Evolutionary conservation across 2,329 filamentous ascomycete genomes (phyloP).

Genomic region (Lithohypha guttulata): DNA sequence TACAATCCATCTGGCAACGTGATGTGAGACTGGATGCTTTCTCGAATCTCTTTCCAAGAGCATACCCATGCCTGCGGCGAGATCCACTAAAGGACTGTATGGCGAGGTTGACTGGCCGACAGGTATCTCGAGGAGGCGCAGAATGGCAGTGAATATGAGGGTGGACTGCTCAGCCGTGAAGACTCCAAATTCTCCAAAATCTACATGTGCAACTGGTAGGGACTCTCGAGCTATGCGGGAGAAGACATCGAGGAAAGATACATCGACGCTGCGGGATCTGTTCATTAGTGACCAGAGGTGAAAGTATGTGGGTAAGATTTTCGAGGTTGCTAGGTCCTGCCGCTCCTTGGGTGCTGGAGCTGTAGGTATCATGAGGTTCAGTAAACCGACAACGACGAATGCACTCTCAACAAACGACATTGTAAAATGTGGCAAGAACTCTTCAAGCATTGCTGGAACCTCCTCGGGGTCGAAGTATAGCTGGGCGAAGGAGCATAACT

Average conservation of each 20-base stretch:
- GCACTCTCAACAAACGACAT: constrained; percentile 85
- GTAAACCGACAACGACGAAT: constrained; percentile 78
- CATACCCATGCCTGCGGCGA: constrained; percentile 68
- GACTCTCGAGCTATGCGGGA: constrained; percentile 81
- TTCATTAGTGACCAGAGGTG: constrained; percentile 92
- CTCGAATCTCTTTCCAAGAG: constrained; percentile 87
- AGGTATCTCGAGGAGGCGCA: constrained; percentile 85
- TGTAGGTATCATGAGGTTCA: constrained; percentile 83
- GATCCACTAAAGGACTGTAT: constrained; percentile 70
- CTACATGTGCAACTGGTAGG: constrained; percentile 60
- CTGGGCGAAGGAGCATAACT: constrained; percentile 81
- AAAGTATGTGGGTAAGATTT: constrained; percentile 88
- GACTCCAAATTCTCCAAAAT: constrained; percentile 77
- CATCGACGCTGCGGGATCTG: constrained; percentile 76
- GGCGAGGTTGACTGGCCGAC: constrained; percentile 92
- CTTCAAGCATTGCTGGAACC: constrained; percentile 68
- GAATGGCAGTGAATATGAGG: constrained; percentile 80
- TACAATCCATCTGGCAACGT: constrained; percentile 84
- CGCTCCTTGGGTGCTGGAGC: constrained; percentile 61
- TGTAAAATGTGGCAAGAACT: constrained; percentile 78
- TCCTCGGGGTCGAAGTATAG: constrained; percentile 86
- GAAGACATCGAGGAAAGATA: constrained; percentile 78
- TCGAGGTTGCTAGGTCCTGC: constrained; percentile 68
- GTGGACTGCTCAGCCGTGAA: constrained; percentile 88
- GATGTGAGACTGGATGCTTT: constrained; percentile 83